Base-by-base conservation (phyloP, 2,329 filamentous ascomycete species). In the Cryoendolithus antarcticus region DNA sequence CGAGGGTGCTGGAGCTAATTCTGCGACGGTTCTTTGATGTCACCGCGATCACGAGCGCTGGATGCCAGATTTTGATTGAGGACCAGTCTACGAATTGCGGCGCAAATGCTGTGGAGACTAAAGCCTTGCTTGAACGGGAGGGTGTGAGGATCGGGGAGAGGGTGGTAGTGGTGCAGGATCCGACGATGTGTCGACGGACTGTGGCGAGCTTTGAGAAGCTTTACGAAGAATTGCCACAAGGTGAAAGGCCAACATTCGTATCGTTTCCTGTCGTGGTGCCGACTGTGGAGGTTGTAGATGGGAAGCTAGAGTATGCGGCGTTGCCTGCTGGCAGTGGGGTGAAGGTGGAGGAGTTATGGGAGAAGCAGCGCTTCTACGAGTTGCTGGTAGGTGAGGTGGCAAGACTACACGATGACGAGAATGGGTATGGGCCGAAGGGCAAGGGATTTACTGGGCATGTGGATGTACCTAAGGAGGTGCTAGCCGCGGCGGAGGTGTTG, bases 51-150 rank as follows among this genome's bases (percentile, higher is more conserved):
- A 48, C 40, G 8, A 42, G 37, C 2, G 32, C 42, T 10, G 52
- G 56, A 8, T 56, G 58, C n/a, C 47, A 38, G 6, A 51, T 67
- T 11, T 46, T 67, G 2, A 39, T 67, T 6, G 66, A 69, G 41
- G 59, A 65, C 33, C 42, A 55, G n/a, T 67, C 63, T 1, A 67
- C 64, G 1, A 69, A 68, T 42, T 67, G 65, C 43, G 65, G 65
- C 10, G 57, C 58, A 9, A 69, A 69, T 45, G 65, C 65, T 4
- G 46, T 48, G 2, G 54, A 63, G 32, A 60, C 56, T 13, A 47
- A 53, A 3, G 52, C 53, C 6, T 38, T 65, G 4, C 54, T 68
- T 1, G 56, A 62, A 10, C 40, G 35, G 2, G 44, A 49, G 5
- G 53, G 50, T 0, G 35, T 63, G 2, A 27, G 38, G 1, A 34